Percentiles rank a stretch among this genome's conserved stretches.
phyloP scores from a whole-genome alignment of 768 basidiomycete genomes.

The Amanita molliuscula region DNA sequence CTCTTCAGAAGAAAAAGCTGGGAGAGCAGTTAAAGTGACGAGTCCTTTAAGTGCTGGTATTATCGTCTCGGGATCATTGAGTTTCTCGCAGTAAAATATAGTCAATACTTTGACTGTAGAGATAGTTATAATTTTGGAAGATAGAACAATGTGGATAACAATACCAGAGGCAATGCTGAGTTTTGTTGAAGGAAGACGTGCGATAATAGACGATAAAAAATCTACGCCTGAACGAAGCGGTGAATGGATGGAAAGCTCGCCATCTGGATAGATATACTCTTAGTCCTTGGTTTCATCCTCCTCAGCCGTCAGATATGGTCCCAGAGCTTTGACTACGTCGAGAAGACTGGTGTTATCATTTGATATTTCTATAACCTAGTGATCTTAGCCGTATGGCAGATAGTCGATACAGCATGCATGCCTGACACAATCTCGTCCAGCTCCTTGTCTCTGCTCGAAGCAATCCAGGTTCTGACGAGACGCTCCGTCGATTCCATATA shows the following conservation, averaged over 20 bases:
- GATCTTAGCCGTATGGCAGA: constrained; percentile 6
- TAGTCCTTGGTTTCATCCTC: constrained; percentile 64
- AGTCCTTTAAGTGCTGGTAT: constrained; percentile 77
- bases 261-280: constrained; percentile 41
- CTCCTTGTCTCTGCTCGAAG: constrained; percentile 49
- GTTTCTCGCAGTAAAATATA: constrained; percentile 75
- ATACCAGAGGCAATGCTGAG: constrained; percentile 79
- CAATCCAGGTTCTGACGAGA: constrained; percentile 65
- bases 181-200: constrained; percentile 43
- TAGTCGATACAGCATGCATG: constrained; percentile 19
- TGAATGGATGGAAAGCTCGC: neutral
- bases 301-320: constrained; percentile 81
- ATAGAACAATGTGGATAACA: constrained; percentile 10
- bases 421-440: constrained; percentile 50
- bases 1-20: constrained; percentile 56
- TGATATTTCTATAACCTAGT: constrained; percentile 29
- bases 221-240: constrained; percentile 54
- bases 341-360: constrained; percentile 51
- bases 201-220: constrained; percentile 66
- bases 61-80: constrained; percentile 79
- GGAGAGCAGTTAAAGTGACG: constrained; percentile 47
- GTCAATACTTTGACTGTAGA: constrained; percentile 68
- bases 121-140: constrained; percentile 6
- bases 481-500: constrained; percentile 32
- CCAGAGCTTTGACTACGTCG: constrained; percentile 76